Base-by-base conservation (phyloP, 192 early-diverging fungal species). In the Coemansia sp. region DNA sequence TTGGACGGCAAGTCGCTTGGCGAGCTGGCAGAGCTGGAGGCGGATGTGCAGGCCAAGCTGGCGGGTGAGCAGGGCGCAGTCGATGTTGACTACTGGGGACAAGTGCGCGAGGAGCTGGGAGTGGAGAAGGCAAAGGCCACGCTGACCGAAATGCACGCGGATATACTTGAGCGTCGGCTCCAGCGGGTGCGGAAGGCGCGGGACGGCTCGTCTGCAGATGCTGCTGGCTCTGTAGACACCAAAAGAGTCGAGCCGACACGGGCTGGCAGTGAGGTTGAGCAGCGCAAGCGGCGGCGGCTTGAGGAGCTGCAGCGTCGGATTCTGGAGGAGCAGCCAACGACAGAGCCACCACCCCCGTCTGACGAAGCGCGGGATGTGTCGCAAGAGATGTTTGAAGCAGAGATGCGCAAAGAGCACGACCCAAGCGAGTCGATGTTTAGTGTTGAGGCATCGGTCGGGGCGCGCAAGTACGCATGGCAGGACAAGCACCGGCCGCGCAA, bases 31-130 rank as follows among this genome's bases (percentile, higher is more conserved):
- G 71, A 86, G 11, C 84, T 96, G 39, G 88, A 94, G 62, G 66
- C 67, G 1, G 91, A 96, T 53, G 89, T 97, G 32, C 84, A 89
- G 53, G 64, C 72, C 3, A 92, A 94, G 65, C 76, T 98, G 24
- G 67, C 69, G 9, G 80, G 83, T 1, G 81, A 47, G 41, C 57
- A 76, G 19, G 90, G 85, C 15, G 83, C 85, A 4, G 86, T 95
- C 15, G 96, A 97, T 76, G 90, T 95, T 2, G 96, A 98, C 38
- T 98, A 95, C 68, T 98, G 96, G 96, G 95, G 96, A 58, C 85
- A 87, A 1, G 75, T 94, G 12, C 72, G 95, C 57, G 85, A 86
- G 32, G 86, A 85, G 43, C 63, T 94, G 41, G 82, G 86, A 7
- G 92, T 95, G 0, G 92, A 89, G 84, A 93, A 91, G 73, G 90